Evolutionary conservation across 768 basidiomycete species (phyloP).

Genomic region (Mycena vulgaris): DNA sequence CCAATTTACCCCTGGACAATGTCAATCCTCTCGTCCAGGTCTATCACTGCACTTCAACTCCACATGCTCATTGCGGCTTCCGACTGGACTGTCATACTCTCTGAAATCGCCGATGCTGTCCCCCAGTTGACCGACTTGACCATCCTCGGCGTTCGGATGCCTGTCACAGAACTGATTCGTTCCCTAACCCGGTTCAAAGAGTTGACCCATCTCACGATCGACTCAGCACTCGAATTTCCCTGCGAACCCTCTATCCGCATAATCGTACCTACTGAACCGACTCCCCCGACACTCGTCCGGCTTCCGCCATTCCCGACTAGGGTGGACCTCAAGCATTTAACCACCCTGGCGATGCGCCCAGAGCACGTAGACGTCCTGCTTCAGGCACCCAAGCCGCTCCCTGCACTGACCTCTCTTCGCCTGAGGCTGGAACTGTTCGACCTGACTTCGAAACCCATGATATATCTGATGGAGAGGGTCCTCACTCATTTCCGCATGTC

Average conservation of each 20-base stretch:
- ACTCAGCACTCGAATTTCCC: slow-evolving; percentile 5
- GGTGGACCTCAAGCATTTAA: background rate
- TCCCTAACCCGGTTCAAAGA: background rate
- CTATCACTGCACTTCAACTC: slow-evolving; percentile 14
- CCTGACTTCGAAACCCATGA: background rate
- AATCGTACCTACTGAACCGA: background rate
- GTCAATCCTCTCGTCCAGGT: background rate
- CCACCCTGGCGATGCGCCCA: slow-evolving; percentile 4
- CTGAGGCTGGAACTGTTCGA: slow-evolving; percentile 14
- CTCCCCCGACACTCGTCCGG: background rate
- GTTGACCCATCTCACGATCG: slow-evolving; percentile 8
- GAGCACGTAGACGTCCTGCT: slow-evolving; percentile 14
- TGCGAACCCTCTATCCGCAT: background rate
- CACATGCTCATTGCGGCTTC: slow-evolving; percentile 14
- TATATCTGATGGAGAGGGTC: background rate
- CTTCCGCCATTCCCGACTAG: background rate
- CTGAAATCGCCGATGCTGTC: slow-evolving; percentile 10
- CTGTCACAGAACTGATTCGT: background rate
- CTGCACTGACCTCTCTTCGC: background rate
- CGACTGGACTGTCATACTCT: slow-evolving; percentile 21
- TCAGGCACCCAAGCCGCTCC: background rate
- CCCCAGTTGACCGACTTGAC: slow-evolving; percentile 18
- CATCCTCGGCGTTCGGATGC: slow-evolving; percentile 15
- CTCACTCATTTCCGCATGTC: background rate
- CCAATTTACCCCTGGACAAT: slow-evolving; percentile 9